These are phyloP conservation scores for Trichophyton equinum DNA, from an alignment of 2,329 filamentous ascomycete species.

Conservation along the genomic window DNA sequence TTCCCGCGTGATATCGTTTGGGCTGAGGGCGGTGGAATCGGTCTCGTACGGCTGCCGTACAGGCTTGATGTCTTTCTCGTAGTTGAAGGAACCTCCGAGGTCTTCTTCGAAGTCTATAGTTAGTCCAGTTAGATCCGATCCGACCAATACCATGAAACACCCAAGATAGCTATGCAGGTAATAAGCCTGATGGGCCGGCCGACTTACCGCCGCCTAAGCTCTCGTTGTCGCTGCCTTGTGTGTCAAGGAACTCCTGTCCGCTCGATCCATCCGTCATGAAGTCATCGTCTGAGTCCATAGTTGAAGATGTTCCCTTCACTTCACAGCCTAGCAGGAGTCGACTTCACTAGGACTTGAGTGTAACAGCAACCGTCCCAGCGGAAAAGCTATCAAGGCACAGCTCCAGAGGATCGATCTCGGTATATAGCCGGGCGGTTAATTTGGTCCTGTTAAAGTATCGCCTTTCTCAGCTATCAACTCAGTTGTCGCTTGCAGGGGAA, in stretches of 20 bases:
- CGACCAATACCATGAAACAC: too few relatives aligned
- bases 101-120: conserved; percentile 43
- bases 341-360: background rate
- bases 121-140: background rate
- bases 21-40: conserved; percentile 68
- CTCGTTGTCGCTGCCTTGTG: conserved; percentile 61
- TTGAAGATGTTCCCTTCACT: conserved; percentile 27
- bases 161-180: background rate
- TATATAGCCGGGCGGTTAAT: background rate
- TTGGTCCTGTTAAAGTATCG: too few relatives aligned
- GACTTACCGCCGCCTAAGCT: conserved; percentile 30
- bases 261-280: conserved; percentile 77
- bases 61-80: conserved; percentile 60
- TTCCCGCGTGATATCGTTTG: conserved; percentile 67
- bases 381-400: background rate
- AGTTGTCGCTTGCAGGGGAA: background rate
- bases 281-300: conserved; percentile 93
- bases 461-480: background rate
- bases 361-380: too few relatives aligned
- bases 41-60: conserved; percentile 69
- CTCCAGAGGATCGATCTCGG: background rate
- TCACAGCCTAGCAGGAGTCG: background rate
- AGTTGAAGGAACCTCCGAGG: conserved; percentile 48
- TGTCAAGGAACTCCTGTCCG: conserved; percentile 51
- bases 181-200: background rate